Base-by-base conservation (phyloP, 139 green algal species). In the Edaphochlamys debaryana region DNA sequence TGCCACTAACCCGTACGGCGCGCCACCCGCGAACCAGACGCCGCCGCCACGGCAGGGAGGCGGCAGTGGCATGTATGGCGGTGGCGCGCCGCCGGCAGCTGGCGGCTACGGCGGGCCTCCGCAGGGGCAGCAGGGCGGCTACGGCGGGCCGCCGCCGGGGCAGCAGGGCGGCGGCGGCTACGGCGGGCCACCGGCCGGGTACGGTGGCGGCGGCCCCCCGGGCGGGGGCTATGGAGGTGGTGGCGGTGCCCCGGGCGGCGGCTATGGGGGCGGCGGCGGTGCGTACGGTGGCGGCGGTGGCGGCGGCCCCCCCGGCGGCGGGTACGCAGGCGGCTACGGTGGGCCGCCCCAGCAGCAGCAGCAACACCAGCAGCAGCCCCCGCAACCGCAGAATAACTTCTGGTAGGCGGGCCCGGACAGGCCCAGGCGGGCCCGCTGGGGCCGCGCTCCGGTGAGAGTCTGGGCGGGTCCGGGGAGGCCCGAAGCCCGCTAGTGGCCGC, bases 1-100 rank as follows among this genome's bases (percentile, higher is more conserved):
- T 41, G 17, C 75, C 17, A 81, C 75, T 19, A 81, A 81, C 41
- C 75, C 75, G 40, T 81, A 81, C 50, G 75, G 75, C 22, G 54
- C 52, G 13, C 54, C 72, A 27, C 52, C 72, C n/a, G 17, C 19
- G 3, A 1, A 36, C 48, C 36, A 19, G 34, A 25, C 50, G 71
- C 34, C 54, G 54, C 25, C 20, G 30, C 1, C 22, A 29, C 30
- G 38, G 58, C 9, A 32, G 29, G 38, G 58, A 58, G 19, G 58
- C 74, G 54, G 58, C 74, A n/a, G 38, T 40, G 29, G 37, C 36
- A 1, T 58, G 52, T 13, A 38, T 29, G 19, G 74, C 52, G 72
- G 72, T 25, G 72, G 72, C 17, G 9, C 54, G 23, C 27, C 58
- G 3, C 52, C 72, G 0, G 50, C 54, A 29, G 56, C 34, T 3